Evolutionary conservation across 441 rosid species (phyloP).

Genomic region (Gossypium schwendimanii): DNA sequence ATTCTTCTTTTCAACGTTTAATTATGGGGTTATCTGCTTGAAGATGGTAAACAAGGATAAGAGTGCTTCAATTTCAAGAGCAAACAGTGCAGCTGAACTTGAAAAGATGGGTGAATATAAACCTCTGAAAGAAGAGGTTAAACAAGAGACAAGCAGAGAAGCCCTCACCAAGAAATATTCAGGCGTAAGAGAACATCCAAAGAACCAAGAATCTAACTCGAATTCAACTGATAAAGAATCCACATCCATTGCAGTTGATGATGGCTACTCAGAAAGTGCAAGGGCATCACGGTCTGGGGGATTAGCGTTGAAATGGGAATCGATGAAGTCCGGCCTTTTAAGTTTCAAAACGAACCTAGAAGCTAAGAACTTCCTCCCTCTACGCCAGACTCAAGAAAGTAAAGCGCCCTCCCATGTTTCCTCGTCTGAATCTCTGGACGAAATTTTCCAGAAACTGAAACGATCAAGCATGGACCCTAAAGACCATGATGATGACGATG

Average conservation of each 20-base stretch:
- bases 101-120: conserved; percentile 25
- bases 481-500: conserved; percentile 20
- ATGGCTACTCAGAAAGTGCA: conserved; percentile 24
- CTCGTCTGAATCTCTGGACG: conserved; percentile 52
- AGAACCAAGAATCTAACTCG: conserved; percentile 27
- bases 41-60: conserved; percentile 34
- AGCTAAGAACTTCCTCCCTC: conserved; percentile 41
- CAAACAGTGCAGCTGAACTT: conserved; percentile 16
- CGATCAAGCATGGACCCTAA: conserved; percentile 28
- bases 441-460: conserved; percentile 66
- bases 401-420: conserved; percentile 25
- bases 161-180: conserved; percentile 53
- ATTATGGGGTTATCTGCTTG: neutral
- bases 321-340: conserved; percentile 61
- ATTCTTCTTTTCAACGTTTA: neutral
- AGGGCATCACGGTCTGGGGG: conserved; percentile 25
- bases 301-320: conserved; percentile 48
- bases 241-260: conserved; percentile 39
- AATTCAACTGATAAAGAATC: conserved; percentile 32
- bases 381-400: conserved; percentile 40
- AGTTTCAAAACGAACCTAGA: conserved; percentile 53
- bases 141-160: conserved; percentile 36
- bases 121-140: conserved; percentile 32
- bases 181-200: conserved; percentile 38
- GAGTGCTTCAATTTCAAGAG: conserved; percentile 38